These are phyloP conservation scores for Novymonas esmeraldas DNA, from an alignment of 208 protist species.

Conservation along the genomic window DNA sequence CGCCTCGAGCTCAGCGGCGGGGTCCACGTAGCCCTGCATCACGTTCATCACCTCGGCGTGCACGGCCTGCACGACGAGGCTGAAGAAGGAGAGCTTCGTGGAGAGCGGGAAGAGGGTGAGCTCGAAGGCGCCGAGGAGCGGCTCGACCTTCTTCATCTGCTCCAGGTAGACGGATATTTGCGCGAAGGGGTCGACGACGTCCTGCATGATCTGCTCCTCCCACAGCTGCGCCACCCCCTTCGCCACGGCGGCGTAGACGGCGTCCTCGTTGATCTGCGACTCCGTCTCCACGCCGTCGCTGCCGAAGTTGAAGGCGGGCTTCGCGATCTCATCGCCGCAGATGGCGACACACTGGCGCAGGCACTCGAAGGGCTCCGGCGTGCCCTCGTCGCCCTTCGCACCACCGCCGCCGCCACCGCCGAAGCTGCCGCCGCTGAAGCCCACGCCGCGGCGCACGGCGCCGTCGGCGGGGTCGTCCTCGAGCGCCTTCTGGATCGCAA, in stretches of 20 bases:
- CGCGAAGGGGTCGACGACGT: slow-evolving; percentile 71
- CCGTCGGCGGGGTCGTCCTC: slow-evolving; percentile 47
- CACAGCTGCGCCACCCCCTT: slow-evolving; percentile 70
- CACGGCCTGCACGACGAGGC: slow-evolving; percentile 63
- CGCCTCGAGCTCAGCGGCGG: slow-evolving; percentile 56
- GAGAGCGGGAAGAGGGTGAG: slow-evolving; percentile 83
- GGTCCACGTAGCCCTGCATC: slow-evolving; percentile 65
- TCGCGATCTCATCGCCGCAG: slow-evolving; percentile 65
- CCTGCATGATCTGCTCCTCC: slow-evolving; percentile 86
- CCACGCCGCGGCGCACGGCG: not conserved
- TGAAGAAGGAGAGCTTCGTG: slow-evolving; percentile 80
- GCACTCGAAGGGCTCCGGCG: slow-evolving; percentile 53
- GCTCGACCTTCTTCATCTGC: slow-evolving; percentile 88
- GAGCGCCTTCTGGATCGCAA: slow-evolving; percentile 79
- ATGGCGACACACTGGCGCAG: slow-evolving; percentile 80
- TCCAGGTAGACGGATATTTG: slow-evolving; percentile 80
- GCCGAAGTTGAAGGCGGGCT: slow-evolving; percentile 52
- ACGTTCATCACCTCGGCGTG: slow-evolving; percentile 79
- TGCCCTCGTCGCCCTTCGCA: slow-evolving; percentile 17
- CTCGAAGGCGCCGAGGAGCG: slow-evolving; percentile 79
- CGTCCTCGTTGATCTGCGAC: slow-evolving; percentile 62
- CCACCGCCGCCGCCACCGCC: not conserved
- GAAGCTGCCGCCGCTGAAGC: not conserved
- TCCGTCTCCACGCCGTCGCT: slow-evolving; percentile 59
- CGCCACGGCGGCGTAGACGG: slow-evolving; percentile 46